Base-by-base conservation (phyloP, 1,284 basidiomycete species). In the Tetrapyrgos nigripes region DNA sequence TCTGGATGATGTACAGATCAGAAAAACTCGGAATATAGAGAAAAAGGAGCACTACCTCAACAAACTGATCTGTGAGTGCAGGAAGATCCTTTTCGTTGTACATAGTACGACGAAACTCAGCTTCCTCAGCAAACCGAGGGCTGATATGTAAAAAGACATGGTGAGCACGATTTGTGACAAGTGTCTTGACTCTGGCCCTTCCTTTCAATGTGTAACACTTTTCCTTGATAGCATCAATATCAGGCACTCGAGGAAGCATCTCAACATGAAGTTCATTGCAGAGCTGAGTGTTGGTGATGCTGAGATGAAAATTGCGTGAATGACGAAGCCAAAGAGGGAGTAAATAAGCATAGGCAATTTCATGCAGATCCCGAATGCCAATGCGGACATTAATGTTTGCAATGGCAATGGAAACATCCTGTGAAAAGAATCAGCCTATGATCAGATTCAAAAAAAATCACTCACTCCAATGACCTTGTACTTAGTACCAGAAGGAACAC, bases 401-500 rank as follows among this genome's bases (percentile, higher is more conserved):
- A n/a, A 51, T 51, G 4, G 28, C 31, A 9, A 24, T 23, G 11
- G 21, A 21, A 5, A 51, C 50, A 35, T 51, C 50, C 50, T 51
- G 31, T 2, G 40, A 6, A 13, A 11, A 4, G 23, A 14, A 6
- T 21, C n/a, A 23, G 31, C 10, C 24, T 9, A 51, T 19, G 4
- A 27, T 35, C 19, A n/a, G n/a, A n/a, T n/a, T n/a, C 19, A 33
- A 14, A 50, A 33, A 6, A 8, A 5, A 31, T 33, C 10, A 50
- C 49, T 23, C 19, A 51, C 50, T 23, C 50, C 50, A 23, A 51
- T 23, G 13, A 35, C 29, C 21, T 51, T 51, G 29, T 35, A 51
- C 4, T 51, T 35, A 5, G 9, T 21, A 35, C n/a, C 31, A 9
- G 10, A 23, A 35, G n/a, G 17, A 23, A 35, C 11, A 14, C 1